These are phyloP conservation scores for Sclerotinia nivalis DNA, from an alignment of 2,329 filamentous ascomycete species.

Conservation along the genomic window DNA sequence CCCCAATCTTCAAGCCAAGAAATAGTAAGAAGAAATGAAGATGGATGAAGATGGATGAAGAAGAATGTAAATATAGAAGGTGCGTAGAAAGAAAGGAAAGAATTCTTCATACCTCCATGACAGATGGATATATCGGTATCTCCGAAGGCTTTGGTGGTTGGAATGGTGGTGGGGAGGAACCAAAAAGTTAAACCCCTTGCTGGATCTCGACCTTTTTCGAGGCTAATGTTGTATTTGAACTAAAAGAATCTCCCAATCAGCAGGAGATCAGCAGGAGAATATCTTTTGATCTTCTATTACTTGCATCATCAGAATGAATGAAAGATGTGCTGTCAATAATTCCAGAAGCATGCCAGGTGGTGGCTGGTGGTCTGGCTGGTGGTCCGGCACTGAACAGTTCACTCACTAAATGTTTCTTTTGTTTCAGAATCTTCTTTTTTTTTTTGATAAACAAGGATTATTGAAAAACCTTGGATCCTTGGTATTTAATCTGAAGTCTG, in stretches of 20 bases:
- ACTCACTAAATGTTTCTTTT: constrained; percentile 13
- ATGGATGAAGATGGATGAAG: neutral
- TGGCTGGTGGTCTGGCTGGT: neutral
- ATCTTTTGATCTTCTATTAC: neutral
- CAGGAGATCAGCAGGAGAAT: neutral
- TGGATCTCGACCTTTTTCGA: neutral
- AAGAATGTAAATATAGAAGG: neutral
- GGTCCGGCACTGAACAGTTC: constrained; percentile 3
- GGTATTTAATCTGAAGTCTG: neutral
- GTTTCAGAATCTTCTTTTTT: constrained; percentile 1
- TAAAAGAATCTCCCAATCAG: neutral
- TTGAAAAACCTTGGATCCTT: neutral
- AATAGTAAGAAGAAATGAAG: neutral
- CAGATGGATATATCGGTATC: neutral
- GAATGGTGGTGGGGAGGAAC: constrained; percentile 4
- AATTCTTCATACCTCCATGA: constrained; percentile 31
- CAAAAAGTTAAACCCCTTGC: neutral
- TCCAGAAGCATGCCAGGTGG: constrained; percentile 8
- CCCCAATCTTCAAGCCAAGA: neutral
- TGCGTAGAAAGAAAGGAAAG: neutral
- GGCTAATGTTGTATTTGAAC: neutral
- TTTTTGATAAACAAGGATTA: neutral
- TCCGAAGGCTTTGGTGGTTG: neutral
- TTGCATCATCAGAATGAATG: neutral
- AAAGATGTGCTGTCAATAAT: constrained; percentile 11